phyloP scores from a whole-genome alignment of 2,329 filamentous ascomycete genomes.

The Trichoderma atroviride region DNA sequence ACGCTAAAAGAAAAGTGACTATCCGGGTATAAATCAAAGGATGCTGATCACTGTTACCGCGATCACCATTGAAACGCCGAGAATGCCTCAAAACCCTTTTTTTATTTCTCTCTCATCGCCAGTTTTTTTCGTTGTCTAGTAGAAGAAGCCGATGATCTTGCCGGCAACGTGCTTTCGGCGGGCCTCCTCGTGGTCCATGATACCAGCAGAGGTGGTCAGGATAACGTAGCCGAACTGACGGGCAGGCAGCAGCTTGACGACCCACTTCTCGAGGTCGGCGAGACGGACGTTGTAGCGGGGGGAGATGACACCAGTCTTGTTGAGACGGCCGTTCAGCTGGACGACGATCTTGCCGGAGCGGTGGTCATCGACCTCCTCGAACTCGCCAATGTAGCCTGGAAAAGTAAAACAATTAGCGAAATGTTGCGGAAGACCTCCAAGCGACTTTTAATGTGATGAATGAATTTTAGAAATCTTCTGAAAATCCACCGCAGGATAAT shows the following conservation, averaged over 20 bases:
- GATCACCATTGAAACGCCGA: slow-evolving; percentile 42
- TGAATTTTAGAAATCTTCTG: slow-evolving; percentile 73
- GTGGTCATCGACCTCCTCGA: slow-evolving; percentile 99
- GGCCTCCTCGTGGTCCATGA: slow-evolving; percentile 99
- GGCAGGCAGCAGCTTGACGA: slow-evolving; percentile 96
- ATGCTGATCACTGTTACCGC: slow-evolving; percentile 44
- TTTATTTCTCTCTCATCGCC: slow-evolving; percentile 33
- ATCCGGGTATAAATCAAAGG: slow-evolving; percentile 37
- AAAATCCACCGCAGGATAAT: slow-evolving; percentile 88
- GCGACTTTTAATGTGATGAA: slow-evolving; percentile 50
- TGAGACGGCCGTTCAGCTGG: slow-evolving; percentile 96
- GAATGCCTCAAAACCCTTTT: slow-evolving; percentile 37
- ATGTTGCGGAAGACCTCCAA: slow-evolving; percentile 98
- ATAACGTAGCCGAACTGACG: slow-evolving; percentile 99
- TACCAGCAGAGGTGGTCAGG: slow-evolving; percentile 97
- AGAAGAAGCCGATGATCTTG: slow-evolving; percentile 99
- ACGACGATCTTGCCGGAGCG: slow-evolving; percentile 99
- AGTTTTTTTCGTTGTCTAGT: slow-evolving; percentile 60
- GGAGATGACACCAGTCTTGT: slow-evolving; percentile 99
- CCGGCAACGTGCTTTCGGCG: slow-evolving; percentile 98
- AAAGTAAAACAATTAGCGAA: slow-evolving; percentile 53
- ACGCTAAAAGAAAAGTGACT: slow-evolving; percentile 33
- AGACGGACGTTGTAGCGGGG: slow-evolving; percentile 99
- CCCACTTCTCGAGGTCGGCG: slow-evolving; percentile 98
- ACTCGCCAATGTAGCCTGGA: slow-evolving; percentile 97